Evolutionary conservation across 306 rosid genomes (phyloP), one percentile per base, ranked within the genome.

Genomic region (Pterocarpus macrocarpus): DNA sequence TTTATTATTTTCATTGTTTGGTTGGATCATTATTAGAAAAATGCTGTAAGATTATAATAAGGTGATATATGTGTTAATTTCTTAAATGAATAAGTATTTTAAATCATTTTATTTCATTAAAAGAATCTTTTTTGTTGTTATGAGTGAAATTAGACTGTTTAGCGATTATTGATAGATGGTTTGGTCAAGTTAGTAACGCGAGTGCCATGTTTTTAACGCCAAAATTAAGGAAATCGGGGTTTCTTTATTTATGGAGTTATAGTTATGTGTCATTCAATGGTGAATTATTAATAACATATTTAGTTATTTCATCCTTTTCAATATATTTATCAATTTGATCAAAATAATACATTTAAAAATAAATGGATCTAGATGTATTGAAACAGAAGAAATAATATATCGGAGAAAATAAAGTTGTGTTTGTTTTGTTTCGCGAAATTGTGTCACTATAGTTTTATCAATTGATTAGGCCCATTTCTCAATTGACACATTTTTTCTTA

Each of bases 171-270:
- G 3, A 2, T 75, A 1, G 17, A 38, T 28, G 12, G 59, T 56
- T 43, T 43, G 8, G 28, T 22, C 47, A 10, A 56, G 68, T 52
- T 52, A 4, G 58, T 32, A 63, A 63, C 80, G 49, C 14, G 15
- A 43, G 71, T 79, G 53, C 43, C 11, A 39, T 55, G 17, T 43
- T 69, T 67, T 78, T 55, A 78, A 68, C 45, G 15, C 30, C 2
- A 64, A 30, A 5, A 32, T 5, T 12, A 64, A 30, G 7, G 44
- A 50, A 35, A 5, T 5, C 28, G 55, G 36, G 28, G 2, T 5
- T 9, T 56, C 50, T 33, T 7, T 30, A 55, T 36, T 8, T 33
- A 8, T 59, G 78, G 38, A 10, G 39, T 17, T n/a, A 47, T 32
- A n/a, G 52, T 69, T 22, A 49, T 34, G 32, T 77, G 71, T 38